Percentiles rank a stretch among this genome's conserved stretches.
These are phyloP conservation scores for Goffeauzyma gilvescens DNA, from an alignment of 768 basidiomycete species.

Conservation along the genomic window DNA sequence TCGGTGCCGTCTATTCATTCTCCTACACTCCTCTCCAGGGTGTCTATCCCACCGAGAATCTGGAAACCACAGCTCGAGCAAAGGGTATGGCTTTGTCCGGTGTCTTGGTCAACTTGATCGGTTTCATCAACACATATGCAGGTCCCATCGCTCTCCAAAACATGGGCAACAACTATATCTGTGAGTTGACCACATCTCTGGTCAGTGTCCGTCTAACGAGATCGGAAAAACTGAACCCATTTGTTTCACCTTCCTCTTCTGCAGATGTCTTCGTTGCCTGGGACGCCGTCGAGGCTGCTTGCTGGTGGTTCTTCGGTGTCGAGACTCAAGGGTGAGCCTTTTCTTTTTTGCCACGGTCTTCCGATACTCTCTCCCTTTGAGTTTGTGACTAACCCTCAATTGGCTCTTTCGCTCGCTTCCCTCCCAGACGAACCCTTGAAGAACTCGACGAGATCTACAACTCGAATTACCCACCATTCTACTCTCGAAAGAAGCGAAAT, in stretches of 20 bases:
- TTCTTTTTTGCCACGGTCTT: conserved; percentile 16
- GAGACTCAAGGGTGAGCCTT: conserved; percentile 27
- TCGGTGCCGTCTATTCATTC: conserved; percentile 40
- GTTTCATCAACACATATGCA: conserved; percentile 39
- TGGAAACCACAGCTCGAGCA: conserved; percentile 42
- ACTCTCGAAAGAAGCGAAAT: conserved; percentile 22
- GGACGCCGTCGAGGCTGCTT: conserved; percentile 22
- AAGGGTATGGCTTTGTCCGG: conserved; percentile 45
- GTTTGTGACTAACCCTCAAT: too few species aligned
- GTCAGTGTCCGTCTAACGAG: neutral
- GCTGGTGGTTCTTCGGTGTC: conserved; percentile 29
- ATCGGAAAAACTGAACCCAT: conserved; percentile 4
- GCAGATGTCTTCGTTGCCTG: conserved; percentile 22
- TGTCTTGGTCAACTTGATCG: conserved; percentile 19
- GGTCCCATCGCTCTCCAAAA: conserved; percentile 36
- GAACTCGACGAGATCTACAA: conserved; percentile 32
- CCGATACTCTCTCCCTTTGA: conserved; percentile 23
- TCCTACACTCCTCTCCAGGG: conserved; percentile 46
- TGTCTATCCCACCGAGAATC: conserved; percentile 41
- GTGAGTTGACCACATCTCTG: conserved; percentile 18
- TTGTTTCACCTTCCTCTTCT: too few species aligned
- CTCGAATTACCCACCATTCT: conserved; percentile 25
- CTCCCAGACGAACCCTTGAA: conserved; percentile 29
- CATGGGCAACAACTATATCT: conserved; percentile 33
- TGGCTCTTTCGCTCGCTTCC: too few species aligned